Evolutionary conservation across 177 flowering plant species (phyloP).

Genomic region (Vitis hybrid): DNA sequence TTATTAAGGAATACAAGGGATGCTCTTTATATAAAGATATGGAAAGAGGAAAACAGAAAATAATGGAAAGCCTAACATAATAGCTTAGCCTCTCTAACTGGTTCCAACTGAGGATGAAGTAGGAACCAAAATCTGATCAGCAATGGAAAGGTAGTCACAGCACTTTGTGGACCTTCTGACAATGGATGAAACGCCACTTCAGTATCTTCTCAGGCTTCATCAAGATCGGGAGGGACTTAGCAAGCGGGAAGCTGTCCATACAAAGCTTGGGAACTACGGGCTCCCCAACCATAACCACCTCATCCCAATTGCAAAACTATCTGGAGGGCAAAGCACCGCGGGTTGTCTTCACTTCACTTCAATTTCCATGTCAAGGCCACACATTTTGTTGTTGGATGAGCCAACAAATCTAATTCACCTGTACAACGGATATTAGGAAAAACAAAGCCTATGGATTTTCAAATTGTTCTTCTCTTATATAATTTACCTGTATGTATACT

Average conservation of each 20-base stretch:
- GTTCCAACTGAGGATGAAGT: conserved; percentile 60
- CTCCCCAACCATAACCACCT: conserved; percentile 70
- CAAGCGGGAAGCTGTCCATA: conserved; percentile 45
- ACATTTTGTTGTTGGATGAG: conserved; percentile 60
- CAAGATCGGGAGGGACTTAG: conserved; percentile 32
- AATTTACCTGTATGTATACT: too few relatives aligned
- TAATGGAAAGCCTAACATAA: too few relatives aligned
- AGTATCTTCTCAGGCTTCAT: conserved; percentile 58
- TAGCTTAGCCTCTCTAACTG: conserved; percentile 8
- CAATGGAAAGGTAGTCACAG: conserved; percentile 64
- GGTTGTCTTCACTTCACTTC: conserved; percentile 50
- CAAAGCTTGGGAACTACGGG: conserved; percentile 72
- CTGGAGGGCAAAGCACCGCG: conserved; percentile 71
- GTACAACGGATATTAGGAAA: too few relatives aligned
- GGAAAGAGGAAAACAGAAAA: too few relatives aligned
- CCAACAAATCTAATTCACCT: conserved; percentile 46
- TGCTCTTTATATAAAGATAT: too few relatives aligned
- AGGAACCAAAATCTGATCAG: conserved; percentile 59
- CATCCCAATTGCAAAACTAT: conserved; percentile 64
- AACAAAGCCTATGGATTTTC: too few relatives aligned
- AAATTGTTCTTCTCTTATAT: too few relatives aligned
- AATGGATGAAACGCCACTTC: conserved; percentile 69
- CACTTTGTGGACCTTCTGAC: conserved; percentile 67
- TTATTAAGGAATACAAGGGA: too few relatives aligned
- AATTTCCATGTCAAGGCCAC: conserved; percentile 60